phyloP scores from a whole-genome alignment of 768 basidiomycete species.

The Fibroporia radiculosa region DNA sequence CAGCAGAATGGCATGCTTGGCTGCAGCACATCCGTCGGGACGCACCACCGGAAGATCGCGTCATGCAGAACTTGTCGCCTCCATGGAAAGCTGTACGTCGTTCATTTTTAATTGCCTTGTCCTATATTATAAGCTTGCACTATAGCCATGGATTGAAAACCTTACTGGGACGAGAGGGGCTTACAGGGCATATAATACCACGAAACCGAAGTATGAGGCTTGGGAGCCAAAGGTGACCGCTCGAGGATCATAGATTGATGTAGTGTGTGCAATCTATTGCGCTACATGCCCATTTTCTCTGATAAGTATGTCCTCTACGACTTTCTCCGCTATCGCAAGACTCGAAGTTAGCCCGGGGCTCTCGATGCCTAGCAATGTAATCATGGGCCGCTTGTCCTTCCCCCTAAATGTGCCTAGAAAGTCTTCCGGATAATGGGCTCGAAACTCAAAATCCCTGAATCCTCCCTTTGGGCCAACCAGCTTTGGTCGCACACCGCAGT shows the following conservation, averaged over 20 bases:
- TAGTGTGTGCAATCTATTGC: slow-evolving; percentile 3
- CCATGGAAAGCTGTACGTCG: slow-evolving; percentile 77
- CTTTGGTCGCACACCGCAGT: slow-evolving; percentile 84
- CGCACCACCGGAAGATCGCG: slow-evolving; percentile 66
- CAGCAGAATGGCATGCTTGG: slow-evolving; percentile 98
- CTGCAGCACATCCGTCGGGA: slow-evolving; percentile 81
- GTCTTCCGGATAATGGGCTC: slow-evolving; percentile 51
- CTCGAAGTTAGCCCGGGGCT: slow-evolving; percentile 86
- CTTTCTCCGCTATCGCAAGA: slow-evolving; percentile 80
- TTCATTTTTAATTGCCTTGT: not conserved
- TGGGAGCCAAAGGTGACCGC: slow-evolving; percentile 73
- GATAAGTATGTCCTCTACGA: slow-evolving; percentile 54
- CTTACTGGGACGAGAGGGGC: slow-evolving; percentile 90
- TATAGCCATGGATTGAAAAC: slow-evolving; percentile 78
- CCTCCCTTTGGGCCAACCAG: slow-evolving; percentile 63
- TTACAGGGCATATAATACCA: slow-evolving; percentile 85
- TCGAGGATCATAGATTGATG: slow-evolving; percentile 27
- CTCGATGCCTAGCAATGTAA: slow-evolving; percentile 86
- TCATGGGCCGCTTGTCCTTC: slow-evolving; percentile 37
- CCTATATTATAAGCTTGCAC: not conserved
- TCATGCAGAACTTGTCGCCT: slow-evolving; percentile 62
- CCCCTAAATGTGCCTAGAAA: slow-evolving; percentile 17
- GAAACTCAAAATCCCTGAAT: slow-evolving; percentile 81
- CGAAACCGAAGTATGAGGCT: slow-evolving; percentile 66
- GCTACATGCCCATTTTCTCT: slow-evolving; percentile 7